Evolutionary conservation across 768 basidiomycete species (phyloP).

Genomic region (Pholiota conissans): DNA sequence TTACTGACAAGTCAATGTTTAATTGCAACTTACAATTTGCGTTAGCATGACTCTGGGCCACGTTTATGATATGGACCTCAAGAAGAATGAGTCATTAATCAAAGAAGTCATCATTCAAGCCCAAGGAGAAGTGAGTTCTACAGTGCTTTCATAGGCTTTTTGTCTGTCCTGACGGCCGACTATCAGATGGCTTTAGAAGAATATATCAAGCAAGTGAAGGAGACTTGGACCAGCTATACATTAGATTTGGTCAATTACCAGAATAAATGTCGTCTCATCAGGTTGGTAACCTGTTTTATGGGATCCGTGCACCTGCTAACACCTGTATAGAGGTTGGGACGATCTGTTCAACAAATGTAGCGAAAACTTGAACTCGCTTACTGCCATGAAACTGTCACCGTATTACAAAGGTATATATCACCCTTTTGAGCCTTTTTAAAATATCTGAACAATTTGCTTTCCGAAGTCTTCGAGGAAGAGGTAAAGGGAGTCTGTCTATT

Average conservation of each 20-base stretch:
- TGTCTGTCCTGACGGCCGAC: conserved; percentile 25
- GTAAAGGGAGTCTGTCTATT: conserved; percentile 28
- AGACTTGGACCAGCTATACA: conserved; percentile 94
- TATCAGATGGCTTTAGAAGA: conserved; percentile 91
- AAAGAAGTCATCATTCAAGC: conserved; percentile 97
- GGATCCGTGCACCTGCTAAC: conserved; percentile 3
- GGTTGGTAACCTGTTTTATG: conserved; percentile 36
- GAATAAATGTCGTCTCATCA: conserved; percentile 95
- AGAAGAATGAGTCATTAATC: conserved; percentile 87
- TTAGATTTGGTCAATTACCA: conserved; percentile 97
- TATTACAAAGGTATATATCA: conserved; percentile 83
- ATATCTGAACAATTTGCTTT: conserved; percentile 6
- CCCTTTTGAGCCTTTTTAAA: neutral
- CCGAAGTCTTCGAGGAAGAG: conserved; percentile 85
- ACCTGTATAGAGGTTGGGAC: conserved; percentile 80
- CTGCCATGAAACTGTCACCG: conserved; percentile 96
- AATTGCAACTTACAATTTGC: conserved; percentile 5
- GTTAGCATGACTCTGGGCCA: conserved; percentile 90
- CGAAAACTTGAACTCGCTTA: conserved; percentile 94
- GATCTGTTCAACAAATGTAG: conserved; percentile 96
- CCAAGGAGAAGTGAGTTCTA: conserved; percentile 84
- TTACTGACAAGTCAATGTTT: neutral
- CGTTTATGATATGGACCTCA: conserved; percentile 96
- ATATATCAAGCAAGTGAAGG: conserved; percentile 95
- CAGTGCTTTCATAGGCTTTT: neutral